Conservation (phyloP, 106 monocot genomes). For the Allium sativum region DNA sequence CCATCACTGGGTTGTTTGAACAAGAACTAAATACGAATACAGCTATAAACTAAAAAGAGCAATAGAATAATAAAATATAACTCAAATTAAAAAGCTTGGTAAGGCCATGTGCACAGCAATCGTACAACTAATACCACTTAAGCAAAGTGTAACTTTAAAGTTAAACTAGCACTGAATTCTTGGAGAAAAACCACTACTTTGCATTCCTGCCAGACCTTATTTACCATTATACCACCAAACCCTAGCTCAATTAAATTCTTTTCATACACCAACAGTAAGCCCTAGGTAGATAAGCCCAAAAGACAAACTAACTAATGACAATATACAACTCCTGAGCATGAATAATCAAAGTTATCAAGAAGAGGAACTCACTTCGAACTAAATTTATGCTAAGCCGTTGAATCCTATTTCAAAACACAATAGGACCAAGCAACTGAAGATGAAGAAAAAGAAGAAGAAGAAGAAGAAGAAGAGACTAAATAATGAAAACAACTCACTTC, state of each 20-base stretch:
- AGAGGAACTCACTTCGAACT: too few species aligned
- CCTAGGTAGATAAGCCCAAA: background rate
- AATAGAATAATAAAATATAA: too few species aligned
- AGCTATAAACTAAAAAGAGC: too few species aligned
- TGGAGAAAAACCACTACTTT: background rate
- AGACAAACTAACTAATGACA: background rate
- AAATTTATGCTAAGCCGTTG: too few species aligned
- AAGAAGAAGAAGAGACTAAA: background rate
- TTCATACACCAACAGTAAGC: background rate
- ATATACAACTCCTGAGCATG: background rate
- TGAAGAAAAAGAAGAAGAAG: too few species aligned
- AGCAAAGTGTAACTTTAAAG: background rate
- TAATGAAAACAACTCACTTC: conserved; percentile 35
- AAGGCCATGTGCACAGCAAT: too few species aligned
- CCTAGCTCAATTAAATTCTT: background rate
- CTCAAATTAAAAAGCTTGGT: too few species aligned
- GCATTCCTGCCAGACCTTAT: background rate
- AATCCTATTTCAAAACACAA: too few species aligned
- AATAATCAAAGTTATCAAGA: too few species aligned
- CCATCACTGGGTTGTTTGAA: too few species aligned
- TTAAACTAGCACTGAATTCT: background rate
- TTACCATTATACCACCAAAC: conserved; percentile 1
- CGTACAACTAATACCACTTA: background rate
- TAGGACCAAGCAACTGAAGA: too few species aligned
- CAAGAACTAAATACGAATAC: too few species aligned